Conservation (phyloP, 2,329 filamentous ascomycete genomes). For the Stachybotrys chartarum region DNA sequence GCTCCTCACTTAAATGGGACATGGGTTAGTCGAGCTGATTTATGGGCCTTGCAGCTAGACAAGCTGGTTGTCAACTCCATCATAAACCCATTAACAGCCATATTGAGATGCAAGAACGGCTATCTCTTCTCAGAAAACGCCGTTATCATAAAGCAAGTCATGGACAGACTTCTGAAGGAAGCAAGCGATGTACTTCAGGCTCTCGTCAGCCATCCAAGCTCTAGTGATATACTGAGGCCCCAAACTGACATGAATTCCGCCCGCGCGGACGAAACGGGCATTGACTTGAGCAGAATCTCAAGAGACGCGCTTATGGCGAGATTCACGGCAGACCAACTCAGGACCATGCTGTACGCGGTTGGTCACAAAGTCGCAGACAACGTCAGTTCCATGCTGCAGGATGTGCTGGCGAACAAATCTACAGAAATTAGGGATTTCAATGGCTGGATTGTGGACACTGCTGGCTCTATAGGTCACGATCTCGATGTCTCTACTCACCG, state of each 20-base stretch:
- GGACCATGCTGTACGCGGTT: conserved; percentile 37
- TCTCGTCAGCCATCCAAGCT: conserved; percentile 54
- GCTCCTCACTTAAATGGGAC: conserved; percentile 36
- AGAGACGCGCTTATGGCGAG: conserved; percentile 21
- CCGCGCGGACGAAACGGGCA: not conserved
- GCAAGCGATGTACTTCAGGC: conserved; percentile 64
- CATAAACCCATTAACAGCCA: conserved; percentile 77
- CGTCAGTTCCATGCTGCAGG: conserved; percentile 57
- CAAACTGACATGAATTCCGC: not conserved
- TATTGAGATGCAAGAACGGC: conserved; percentile 75
- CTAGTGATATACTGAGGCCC: conserved; percentile 26
- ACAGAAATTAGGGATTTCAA: conserved; percentile 55
- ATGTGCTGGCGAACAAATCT: conserved; percentile 39
- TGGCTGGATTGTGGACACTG: conserved; percentile 47
- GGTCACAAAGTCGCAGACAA: conserved; percentile 44
- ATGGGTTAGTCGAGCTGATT: conserved; percentile 30
- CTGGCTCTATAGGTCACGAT: conserved; percentile 25
- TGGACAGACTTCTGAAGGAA: conserved; percentile 67
- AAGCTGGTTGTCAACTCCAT: conserved; percentile 77
- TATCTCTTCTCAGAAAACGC: conserved; percentile 55
- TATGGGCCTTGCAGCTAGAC: conserved; percentile 66
- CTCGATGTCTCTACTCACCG: conserved; percentile 30
- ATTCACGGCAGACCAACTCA: conserved; percentile 35
- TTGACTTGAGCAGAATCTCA: no score
- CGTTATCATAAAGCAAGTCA: conserved; percentile 45